Evolutionary conservation across 169 alveolate genomes (phyloP), one percentile per base, ranked within the genome.

Genomic region (Miamiensis avidus): DNA sequence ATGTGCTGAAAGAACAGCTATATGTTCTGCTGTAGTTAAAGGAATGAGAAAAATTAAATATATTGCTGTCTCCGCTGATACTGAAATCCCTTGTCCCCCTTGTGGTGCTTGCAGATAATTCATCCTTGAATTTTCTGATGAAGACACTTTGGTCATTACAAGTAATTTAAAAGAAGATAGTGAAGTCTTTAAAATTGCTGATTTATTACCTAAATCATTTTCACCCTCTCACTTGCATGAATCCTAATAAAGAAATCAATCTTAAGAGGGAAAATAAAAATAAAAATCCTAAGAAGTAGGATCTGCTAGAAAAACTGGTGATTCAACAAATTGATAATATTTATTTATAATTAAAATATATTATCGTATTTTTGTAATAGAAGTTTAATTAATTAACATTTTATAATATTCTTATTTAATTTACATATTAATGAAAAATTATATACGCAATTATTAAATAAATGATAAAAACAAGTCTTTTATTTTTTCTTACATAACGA

Each of bases 31-130:
- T 16, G 85, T 84, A 78, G 77, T 69, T 27, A 31, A 77, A 76
- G 85, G 89, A 1, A 64, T 76, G 65, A 74, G 75, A 33, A 30
- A 73, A 25, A 84, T 84, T 28, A 76, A 33, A 25, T 65, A 75
- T 0, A 76, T 84, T 15, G 85, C 72, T 27, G 83, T 84, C 26
- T 64, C 78, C 25, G 49, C 84, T 25, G 81, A 84, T 28, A 84
- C 85, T 84, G 75, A 77, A 32, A 75, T 65, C 30, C 78, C 81
- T 1, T 75, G 79, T n/a, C 34, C 75, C 65, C 85, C 89, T 31
- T 84, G 85, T 6, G 89, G 89, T 1, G 82, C 82, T 31, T 84
- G 89, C 65, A 76, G 89, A 76, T 65, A 84, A 84, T 34, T 81
- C n/a, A 84, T 84, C 0, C 69, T 49, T 15, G 89, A 84, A 84